These are phyloP conservation scores for Candida ponderosae DNA, from an alignment of 805 yeast genomes.

Conservation along the genomic window DNA sequence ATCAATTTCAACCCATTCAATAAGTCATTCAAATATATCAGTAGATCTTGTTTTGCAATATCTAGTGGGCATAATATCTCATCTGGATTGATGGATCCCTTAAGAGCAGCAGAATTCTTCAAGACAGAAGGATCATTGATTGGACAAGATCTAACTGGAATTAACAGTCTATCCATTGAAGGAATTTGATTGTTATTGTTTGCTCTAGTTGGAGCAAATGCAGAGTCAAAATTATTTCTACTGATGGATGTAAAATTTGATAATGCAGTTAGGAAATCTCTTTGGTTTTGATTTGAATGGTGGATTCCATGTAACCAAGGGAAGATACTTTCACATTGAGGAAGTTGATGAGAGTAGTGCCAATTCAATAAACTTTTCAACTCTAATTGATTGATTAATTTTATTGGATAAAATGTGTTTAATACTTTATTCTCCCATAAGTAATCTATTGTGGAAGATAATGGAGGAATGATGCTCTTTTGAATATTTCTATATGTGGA, in stretches of 20 bases:
- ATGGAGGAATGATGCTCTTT: neutral
- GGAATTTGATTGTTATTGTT: constrained; percentile 12
- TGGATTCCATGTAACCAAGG: constrained; percentile 82
- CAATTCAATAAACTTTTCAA: constrained; percentile 11
- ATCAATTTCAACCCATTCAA: constrained; percentile 16
- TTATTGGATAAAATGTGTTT: constrained; percentile 12
- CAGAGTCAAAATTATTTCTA: constrained; percentile 13
- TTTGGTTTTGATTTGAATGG: constrained; percentile 18
- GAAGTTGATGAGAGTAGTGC: constrained; percentile 32
- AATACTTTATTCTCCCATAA: constrained; percentile 10
- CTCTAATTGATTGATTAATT: constrained; percentile 12
- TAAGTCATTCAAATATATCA: constrained; percentile 9
- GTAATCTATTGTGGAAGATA: constrained; percentile 12
- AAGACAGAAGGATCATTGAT: constrained; percentile 23
- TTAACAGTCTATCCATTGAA: constrained; percentile 12
- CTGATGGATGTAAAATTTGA: constrained; percentile 14
- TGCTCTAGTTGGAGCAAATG: constrained; percentile 3
- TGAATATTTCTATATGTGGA: neutral
- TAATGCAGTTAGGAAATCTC: constrained; percentile 13
- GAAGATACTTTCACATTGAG: constrained; percentile 62
- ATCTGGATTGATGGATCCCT: constrained; percentile 44
- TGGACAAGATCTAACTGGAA: constrained; percentile 19
- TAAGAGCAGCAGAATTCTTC: constrained; percentile 34
- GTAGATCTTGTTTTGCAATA: constrained; percentile 29
- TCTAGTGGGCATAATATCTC: constrained; percentile 48